These are phyloP conservation scores for Alternaria incomplexa DNA, from an alignment of 2,329 filamentous ascomycete genomes.

Conservation along the genomic window DNA sequence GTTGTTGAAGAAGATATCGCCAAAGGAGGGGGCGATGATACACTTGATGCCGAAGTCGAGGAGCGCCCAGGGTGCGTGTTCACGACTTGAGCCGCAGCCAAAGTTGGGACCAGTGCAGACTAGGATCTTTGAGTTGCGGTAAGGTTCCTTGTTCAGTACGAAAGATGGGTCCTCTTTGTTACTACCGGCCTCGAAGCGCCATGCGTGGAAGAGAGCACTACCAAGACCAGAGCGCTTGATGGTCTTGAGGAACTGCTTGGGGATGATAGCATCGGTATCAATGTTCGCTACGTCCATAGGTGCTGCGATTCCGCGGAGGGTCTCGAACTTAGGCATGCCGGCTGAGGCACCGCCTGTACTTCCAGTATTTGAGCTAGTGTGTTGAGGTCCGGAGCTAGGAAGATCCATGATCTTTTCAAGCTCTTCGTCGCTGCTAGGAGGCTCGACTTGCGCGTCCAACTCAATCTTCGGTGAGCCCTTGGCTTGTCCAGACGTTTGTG, in stretches of 20 bases:
- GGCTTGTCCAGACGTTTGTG: slow-evolving; percentile 50
- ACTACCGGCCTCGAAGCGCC: slow-evolving; percentile 71
- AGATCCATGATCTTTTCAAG: slow-evolving; percentile 68
- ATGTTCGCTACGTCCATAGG: slow-evolving; percentile 88
- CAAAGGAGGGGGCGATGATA: slow-evolving; percentile 85
- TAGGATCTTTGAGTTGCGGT: slow-evolving; percentile 83
- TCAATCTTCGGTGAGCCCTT: slow-evolving; percentile 64
- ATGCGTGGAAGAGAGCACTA: slow-evolving; percentile 82
- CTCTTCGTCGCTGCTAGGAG: slow-evolving; percentile 66
- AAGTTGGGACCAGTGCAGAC: slow-evolving; percentile 94
- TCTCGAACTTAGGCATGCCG: slow-evolving; percentile 83
- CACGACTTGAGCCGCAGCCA: slow-evolving; percentile 88
- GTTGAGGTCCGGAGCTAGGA: slow-evolving; percentile 67
- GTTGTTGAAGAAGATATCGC: slow-evolving; percentile 99
- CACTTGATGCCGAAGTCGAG: slow-evolving; percentile 96
- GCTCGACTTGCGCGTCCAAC: slow-evolving; percentile 64
- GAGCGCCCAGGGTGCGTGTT: slow-evolving; percentile 96
- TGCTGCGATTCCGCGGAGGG: slow-evolving; percentile 84
- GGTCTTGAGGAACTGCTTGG: slow-evolving; percentile 98
- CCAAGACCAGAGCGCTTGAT: slow-evolving; percentile 97
- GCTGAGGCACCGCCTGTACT: slow-evolving; percentile 55
- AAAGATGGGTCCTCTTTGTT: slow-evolving; percentile 80
- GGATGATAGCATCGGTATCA: slow-evolving; percentile 99
- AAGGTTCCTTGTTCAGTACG: slow-evolving; percentile 88
- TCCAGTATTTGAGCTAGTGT: slow-evolving; percentile 62